These are phyloP conservation scores for Vigna radiata DNA, from an alignment of 306 rosid species.

Conservation along the genomic window DNA sequence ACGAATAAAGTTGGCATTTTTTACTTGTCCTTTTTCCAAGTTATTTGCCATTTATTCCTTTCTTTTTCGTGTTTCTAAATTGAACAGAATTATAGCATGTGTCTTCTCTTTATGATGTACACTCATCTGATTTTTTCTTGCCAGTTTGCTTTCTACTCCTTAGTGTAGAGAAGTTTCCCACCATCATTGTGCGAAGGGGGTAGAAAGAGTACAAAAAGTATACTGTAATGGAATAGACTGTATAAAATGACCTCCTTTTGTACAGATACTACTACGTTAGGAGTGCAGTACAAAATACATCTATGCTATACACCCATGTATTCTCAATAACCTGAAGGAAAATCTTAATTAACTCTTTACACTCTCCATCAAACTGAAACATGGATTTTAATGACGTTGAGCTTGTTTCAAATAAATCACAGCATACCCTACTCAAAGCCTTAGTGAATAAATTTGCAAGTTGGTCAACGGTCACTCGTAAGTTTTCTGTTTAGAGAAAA, in stretches of 20 bases:
- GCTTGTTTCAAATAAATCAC: slow-evolving; percentile 1
- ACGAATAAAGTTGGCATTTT: not conserved
- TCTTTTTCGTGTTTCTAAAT: not conserved
- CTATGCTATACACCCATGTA: not conserved
- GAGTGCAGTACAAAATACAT: not conserved
- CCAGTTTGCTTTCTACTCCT: too few relatives aligned
- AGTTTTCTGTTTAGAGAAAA: not conserved
- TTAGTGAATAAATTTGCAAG: not conserved
- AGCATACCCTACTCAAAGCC: not conserved
- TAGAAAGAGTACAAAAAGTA: too few relatives aligned
- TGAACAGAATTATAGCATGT: not conserved
- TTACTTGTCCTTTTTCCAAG: not conserved
- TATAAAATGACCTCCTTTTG: not conserved
- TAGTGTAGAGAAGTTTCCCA: too few relatives aligned
- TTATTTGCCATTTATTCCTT: not conserved
- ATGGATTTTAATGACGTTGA: not conserved
- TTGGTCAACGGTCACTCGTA: not conserved
- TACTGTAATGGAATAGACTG: not conserved
- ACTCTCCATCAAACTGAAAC: not conserved
- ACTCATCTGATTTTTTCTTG: too few relatives aligned
- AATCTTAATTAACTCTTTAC: not conserved
- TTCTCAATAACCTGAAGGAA: not conserved
- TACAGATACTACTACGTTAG: not conserved
- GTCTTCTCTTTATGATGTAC: not conserved
- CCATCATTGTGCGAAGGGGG: too few relatives aligned